Evolutionary conservation across 805 yeast genomes (phyloP).

Genomic region (Metschnikowia noctiluminum): DNA sequence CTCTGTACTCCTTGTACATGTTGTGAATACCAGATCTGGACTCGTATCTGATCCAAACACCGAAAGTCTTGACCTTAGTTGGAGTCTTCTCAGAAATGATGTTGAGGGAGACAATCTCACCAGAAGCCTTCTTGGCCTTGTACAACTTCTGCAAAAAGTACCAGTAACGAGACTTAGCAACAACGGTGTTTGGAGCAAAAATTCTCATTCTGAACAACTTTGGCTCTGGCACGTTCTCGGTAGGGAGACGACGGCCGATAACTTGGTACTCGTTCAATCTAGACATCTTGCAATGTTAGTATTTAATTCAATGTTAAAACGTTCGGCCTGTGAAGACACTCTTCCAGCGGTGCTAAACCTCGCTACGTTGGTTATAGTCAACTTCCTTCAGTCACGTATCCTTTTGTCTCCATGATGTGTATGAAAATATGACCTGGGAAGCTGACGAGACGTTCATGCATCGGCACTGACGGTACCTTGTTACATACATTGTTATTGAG

Average conservation of each 20-base stretch:
- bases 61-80: slow-evolving; percentile 99
- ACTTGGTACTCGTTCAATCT: slow-evolving; percentile 99
- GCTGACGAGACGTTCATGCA: no score
- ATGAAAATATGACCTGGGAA: no score
- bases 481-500: slow-evolving; percentile 16
- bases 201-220: slow-evolving; percentile 99
- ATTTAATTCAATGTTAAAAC: background rate
- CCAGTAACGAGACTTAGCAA: slow-evolving; percentile 99
- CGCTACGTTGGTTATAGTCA: background rate
- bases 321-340: background rate
- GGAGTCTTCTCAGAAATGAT: slow-evolving; percentile 92
- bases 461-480: background rate
- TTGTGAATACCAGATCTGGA: slow-evolving; percentile 99
- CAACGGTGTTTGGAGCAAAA: slow-evolving; percentile 98
- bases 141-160: slow-evolving; percentile 98
- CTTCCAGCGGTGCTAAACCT: background rate
- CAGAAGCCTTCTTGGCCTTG: slow-evolving; percentile 99
- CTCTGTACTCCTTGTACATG: slow-evolving; percentile 99
- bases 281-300: slow-evolving; percentile 54
- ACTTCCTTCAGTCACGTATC: background rate
- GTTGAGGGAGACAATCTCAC: slow-evolving; percentile 96
- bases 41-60: slow-evolving; percentile 99
- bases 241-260: slow-evolving; percentile 99
- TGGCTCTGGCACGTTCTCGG: slow-evolving; percentile 98
- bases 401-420: background rate